These are phyloP conservation scores for Leishmania braziliensis DNA, from an alignment of 208 protist species.

Conservation along the genomic window DNA sequence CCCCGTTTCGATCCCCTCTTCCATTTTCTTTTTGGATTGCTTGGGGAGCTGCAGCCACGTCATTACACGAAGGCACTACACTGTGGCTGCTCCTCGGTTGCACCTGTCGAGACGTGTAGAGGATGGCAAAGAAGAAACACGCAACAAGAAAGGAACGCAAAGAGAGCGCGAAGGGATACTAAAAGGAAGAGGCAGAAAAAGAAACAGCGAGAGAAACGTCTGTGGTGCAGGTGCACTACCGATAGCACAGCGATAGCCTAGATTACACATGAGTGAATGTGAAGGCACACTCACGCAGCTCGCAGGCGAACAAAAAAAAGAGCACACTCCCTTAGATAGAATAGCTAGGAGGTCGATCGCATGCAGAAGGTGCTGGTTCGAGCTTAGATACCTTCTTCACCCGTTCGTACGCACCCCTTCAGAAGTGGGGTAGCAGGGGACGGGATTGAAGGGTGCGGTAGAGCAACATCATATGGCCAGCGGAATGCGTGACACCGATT, in stretches of 20 bases:
- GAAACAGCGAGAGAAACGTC: neutral
- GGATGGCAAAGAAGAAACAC: neutral
- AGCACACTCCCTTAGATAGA: neutral
- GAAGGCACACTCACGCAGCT: conserved; percentile 1
- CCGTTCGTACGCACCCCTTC: neutral
- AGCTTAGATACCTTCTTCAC: neutral
- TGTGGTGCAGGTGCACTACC: neutral
- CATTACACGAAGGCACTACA: neutral
- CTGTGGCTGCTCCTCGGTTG: neutral
- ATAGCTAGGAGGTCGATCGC: neutral
- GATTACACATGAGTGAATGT: neutral
- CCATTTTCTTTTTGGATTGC: neutral
- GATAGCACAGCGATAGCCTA: neutral
- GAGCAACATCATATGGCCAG: neutral
- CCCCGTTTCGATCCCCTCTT: neutral
- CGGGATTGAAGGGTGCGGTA: neutral
- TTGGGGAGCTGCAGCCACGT: neutral
- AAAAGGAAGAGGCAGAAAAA: neutral
- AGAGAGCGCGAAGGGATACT: neutral
- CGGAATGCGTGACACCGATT: neutral
- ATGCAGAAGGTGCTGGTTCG: neutral
- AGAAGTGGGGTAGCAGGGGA: neutral
- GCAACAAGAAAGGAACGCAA: neutral
- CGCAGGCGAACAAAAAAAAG: neutral
- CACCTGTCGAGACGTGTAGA: neutral